Conservation (phyloP, 1,284 basidiomycete genomes). For the Moesziomyces sp. region DNA sequence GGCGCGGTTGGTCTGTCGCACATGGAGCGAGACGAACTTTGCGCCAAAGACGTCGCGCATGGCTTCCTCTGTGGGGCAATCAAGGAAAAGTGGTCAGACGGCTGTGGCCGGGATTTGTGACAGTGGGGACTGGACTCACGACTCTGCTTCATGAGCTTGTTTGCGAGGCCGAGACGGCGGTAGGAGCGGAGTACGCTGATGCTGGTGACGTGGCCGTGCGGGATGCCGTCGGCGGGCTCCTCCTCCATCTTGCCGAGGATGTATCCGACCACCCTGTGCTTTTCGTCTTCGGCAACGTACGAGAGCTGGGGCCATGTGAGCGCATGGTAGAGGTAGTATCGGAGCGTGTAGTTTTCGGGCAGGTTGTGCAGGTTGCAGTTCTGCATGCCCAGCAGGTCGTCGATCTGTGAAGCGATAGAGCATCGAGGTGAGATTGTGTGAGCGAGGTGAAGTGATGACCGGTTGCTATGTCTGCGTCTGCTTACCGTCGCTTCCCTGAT, state of each 20-base stretch:
- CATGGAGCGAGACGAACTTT: constrained; percentile 64
- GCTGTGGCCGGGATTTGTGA: neutral
- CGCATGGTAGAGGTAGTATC: constrained; percentile 79
- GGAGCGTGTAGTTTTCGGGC: constrained; percentile 67
- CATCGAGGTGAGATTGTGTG: neutral
- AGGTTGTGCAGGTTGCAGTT: constrained; percentile 67
- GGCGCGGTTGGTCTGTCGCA: constrained; percentile 65
- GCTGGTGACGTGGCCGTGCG: constrained; percentile 67
- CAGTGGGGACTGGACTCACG: constrained; percentile 49
- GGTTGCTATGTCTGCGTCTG: constrained; percentile 1
- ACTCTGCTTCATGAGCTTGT: constrained; percentile 67
- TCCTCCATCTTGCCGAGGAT: constrained; percentile 88
- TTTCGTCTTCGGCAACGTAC: constrained; percentile 90
- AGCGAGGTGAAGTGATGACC: neutral
- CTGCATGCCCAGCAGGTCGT: constrained; percentile 66
- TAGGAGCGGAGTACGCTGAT: constrained; percentile 66
- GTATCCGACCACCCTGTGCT: constrained; percentile 90
- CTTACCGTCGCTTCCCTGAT: constrained; percentile 27
- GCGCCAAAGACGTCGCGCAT: constrained; percentile 66
- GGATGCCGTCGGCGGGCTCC: constrained; percentile 65
- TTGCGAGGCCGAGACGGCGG: constrained; percentile 63
- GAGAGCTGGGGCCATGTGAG: constrained; percentile 93
- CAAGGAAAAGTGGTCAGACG: neutral
- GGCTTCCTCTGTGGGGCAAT: constrained; percentile 51
- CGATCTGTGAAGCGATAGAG: constrained; percentile 32